Evolutionary conservation across 768 basidiomycete genomes (phyloP).

Genomic region (Suillus spraguei): DNA sequence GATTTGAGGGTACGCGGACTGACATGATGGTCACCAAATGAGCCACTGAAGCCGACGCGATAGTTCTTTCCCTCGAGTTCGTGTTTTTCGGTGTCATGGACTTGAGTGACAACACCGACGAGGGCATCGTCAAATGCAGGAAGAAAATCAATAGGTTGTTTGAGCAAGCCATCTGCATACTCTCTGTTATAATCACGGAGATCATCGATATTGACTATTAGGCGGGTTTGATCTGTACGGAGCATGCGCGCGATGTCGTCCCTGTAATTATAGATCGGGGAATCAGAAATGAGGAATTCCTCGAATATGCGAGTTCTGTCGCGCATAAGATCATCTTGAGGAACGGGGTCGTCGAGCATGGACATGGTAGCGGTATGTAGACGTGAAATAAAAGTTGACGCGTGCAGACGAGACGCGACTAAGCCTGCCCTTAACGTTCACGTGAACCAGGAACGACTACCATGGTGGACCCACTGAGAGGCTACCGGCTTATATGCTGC

Average conservation of each 20-base stretch:
- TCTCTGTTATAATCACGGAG: conserved; percentile 90
- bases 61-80: conserved; percentile 79
- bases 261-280: conserved; percentile 75
- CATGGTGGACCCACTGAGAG: no score
- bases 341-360: conserved; percentile 54
- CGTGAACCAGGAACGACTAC: neutral
- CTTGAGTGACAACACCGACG: conserved; percentile 65
- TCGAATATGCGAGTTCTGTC: conserved; percentile 81
- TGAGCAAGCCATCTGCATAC: conserved; percentile 85
- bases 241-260: conserved; percentile 85
- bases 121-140: conserved; percentile 92
- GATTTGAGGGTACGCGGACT: conserved; percentile 91
- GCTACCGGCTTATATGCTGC: no score
- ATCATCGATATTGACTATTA: conserved; percentile 96
- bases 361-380: conserved; percentile 27
- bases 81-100: conserved; percentile 81
- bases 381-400: conserved; percentile 17
- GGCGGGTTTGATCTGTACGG: conserved; percentile 78
- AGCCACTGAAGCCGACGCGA: conserved; percentile 90
- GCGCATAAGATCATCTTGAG: conserved; percentile 71
- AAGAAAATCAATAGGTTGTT: conserved; percentile 83
- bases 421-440: conserved; percentile 36
- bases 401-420: conserved; percentile 29
- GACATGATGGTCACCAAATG: conserved; percentile 97
- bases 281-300: conserved; percentile 77